Conservation (phyloP, 2,329 filamentous ascomycete species). For the Davidsoniella virescens region DNA sequence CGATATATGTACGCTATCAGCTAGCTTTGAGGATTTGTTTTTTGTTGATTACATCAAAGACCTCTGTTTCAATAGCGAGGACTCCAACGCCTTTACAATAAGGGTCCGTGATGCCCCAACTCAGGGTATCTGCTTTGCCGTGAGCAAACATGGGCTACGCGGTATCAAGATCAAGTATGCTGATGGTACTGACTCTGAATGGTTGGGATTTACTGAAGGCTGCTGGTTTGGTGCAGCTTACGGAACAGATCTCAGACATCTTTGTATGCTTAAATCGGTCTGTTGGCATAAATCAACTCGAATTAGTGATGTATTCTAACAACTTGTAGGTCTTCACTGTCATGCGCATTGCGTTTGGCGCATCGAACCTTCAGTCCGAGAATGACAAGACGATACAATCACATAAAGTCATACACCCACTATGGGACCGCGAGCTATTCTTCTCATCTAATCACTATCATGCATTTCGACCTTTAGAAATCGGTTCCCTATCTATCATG, state of each 20-base stretch:
- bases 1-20: slow-evolving; percentile 3
- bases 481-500: slow-evolving; percentile 10
- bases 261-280: slow-evolving; percentile 10
- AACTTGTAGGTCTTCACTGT: slow-evolving; percentile 7
- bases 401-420: slow-evolving; percentile 9
- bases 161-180: slow-evolving; percentile 10
- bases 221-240: slow-evolving; percentile 11
- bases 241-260: slow-evolving; percentile 7
- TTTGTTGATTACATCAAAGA: slow-evolving; percentile 12
- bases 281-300: background rate
- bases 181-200: slow-evolving; percentile 8
- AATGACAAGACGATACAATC: slow-evolving; percentile 6
- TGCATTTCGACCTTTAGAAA: slow-evolving; percentile 7
- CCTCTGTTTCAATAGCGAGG: background rate
- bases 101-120: background rate
- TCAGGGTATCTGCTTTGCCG: slow-evolving; percentile 9
- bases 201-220: slow-evolving; percentile 9
- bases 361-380: slow-evolving; percentile 11
- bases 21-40: slow-evolving; percentile 7
- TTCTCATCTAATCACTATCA: slow-evolving; percentile 7
- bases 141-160: slow-evolving; percentile 11
- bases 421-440: slow-evolving; percentile 9
- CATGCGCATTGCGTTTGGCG: slow-evolving; percentile 10
- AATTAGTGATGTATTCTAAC: background rate
- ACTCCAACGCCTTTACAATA: background rate